These are phyloP conservation scores for Elongisporangium prolatum DNA, from an alignment of 352 stramenopile genomes.

Conservation along the genomic window DNA sequence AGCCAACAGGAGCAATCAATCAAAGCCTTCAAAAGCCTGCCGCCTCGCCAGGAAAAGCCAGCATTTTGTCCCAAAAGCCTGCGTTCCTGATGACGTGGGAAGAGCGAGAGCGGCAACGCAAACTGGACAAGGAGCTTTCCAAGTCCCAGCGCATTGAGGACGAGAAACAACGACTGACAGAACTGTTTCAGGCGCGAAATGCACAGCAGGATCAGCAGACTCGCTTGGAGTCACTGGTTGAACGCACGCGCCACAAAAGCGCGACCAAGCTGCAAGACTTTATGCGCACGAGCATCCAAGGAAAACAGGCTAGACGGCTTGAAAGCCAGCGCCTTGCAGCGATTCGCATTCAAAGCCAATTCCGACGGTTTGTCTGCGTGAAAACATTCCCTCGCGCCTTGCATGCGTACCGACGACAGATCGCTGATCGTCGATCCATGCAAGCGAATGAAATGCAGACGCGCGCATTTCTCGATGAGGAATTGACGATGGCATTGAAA, in stretches of 20 bases:
- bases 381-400: not conserved
- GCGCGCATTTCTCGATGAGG: not conserved
- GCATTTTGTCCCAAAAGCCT: slow-evolving; percentile 38
- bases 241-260: slow-evolving; percentile 1
- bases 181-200: slow-evolving; percentile 26
- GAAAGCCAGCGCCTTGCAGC: slow-evolving; percentile 7
- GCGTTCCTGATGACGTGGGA: slow-evolving; percentile 70
- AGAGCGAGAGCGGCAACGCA: slow-evolving; percentile 53
- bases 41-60: not conserved
- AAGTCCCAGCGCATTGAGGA: slow-evolving; percentile 58
- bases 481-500: not conserved
- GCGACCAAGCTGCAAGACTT: not conserved
- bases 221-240: slow-evolving; percentile 8
- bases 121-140: slow-evolving; percentile 49
- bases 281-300: not conserved
- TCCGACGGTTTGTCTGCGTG: not conserved
- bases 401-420: not conserved
- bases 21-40: not conserved
- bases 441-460: not conserved
- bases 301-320: not conserved
- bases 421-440: not conserved
- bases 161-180: slow-evolving; percentile 48
- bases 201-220: slow-evolving; percentile 11
- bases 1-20: too few relatives aligned
- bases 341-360: slow-evolving; percentile 21